phyloP scores from a whole-genome alignment of 129 eudicot species.

The Tanacetum coccineum region DNA sequence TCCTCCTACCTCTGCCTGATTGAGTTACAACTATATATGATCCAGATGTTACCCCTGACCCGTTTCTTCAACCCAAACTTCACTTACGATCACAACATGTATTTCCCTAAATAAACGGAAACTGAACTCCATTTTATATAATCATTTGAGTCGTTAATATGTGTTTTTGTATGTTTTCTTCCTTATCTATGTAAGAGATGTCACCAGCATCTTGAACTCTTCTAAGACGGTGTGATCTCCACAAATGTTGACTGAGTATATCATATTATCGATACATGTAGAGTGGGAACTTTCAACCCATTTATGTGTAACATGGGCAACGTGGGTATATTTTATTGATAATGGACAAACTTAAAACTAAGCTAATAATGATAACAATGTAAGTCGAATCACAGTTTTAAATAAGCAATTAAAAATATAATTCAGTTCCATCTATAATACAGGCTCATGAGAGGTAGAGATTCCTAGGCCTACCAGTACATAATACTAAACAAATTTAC shows the following conservation, averaged over 20 bases:
- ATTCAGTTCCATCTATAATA: no score
- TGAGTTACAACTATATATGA: constrained; percentile 22
- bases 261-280: no score
- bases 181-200: constrained; percentile 54
- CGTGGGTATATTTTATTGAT: no score
- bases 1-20: constrained; percentile 74
- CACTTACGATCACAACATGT: constrained; percentile 23
- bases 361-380: no score
- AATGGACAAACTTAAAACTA: no score
- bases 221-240: neutral
- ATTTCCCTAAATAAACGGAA: constrained; percentile 16
- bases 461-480: neutral
- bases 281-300: no score
- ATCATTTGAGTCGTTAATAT: neutral
- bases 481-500: neutral
- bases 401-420: no score
- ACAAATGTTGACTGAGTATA: neutral
- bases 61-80: constrained; percentile 17
- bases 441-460: no score
- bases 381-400: no score
- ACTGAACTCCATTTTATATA: neutral
- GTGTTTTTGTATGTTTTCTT: constrained; percentile 10
- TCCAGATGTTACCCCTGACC: constrained; percentile 3
- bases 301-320: no score
- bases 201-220: constrained; percentile 11